Base-by-base conservation (phyloP, 805 yeast species). In the Yamadazyma scolyti region DNA sequence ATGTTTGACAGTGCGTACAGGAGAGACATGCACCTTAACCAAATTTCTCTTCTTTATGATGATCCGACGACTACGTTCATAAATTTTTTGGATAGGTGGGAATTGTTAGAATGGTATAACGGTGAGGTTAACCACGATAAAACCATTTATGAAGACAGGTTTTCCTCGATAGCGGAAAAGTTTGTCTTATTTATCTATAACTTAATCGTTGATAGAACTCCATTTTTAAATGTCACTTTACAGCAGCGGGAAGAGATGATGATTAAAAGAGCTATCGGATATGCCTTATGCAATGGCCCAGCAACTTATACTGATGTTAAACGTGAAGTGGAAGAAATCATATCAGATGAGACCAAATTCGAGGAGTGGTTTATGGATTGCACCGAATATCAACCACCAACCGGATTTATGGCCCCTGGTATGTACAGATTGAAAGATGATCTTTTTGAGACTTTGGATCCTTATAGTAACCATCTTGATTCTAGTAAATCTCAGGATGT, bases 391-490 rank as follows among this genome's bases (percentile, higher is more conserved):
- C 66, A 66, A n/a, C 69, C 82, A 1, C 93, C 94, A 3, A 58
- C 70, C 4, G 75, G 78, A 4, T 43, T 70, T 12, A 54, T 70
- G 15, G 82, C 82, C 41, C 56, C 68, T 14, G 86, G 95, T 2
- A 52, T 73, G 16, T 90, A 83, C 54, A 64, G 76, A 16, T 65
- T 93, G 37, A 87, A 83, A 47, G 68, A 72, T 3, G 69, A 76
- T 29, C 58, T 61, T 17, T 67, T 58, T 33, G 64, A 61, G 2
- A 60, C 69, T 16, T 73, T 89, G 25, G 93, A 90, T 52, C 86
- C 86, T 2, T 54, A 78, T 37, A 68, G 67, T 42, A 46, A 71
- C 12, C 60, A 62, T 39, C 55, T 69, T 35, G 77, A 72, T 23
- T 66, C 61, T 4, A 53, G 58, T 22, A 72, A 77, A 37, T 63